Evolutionary conservation across 257 asterid genomes (phyloP).

Genomic region (Solanum sejunctum): DNA sequence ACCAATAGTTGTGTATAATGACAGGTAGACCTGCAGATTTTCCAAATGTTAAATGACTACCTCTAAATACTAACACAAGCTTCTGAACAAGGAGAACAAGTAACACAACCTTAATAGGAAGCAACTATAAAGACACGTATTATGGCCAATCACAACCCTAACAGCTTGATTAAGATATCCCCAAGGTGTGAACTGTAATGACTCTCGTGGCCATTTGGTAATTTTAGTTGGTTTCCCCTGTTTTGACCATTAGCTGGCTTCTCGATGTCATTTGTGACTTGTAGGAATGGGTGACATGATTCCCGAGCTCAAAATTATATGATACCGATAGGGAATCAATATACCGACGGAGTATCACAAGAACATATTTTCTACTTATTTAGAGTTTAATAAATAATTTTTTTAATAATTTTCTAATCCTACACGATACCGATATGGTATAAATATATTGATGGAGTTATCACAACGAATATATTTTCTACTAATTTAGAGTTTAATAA

Average conservation of each 20-base stretch:
- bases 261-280: background rate
- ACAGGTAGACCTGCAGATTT: constrained; percentile 68
- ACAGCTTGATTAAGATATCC: background rate
- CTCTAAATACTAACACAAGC: background rate
- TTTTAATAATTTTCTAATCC: too few species aligned
- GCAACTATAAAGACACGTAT: background rate
- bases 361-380: too few species aligned
- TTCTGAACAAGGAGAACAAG: background rate
- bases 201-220: background rate
- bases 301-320: background rate
- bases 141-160: background rate
- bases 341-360: too few species aligned
- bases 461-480: too few species aligned
- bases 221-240: background rate
- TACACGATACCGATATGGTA: too few species aligned
- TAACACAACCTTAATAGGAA: background rate
- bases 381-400: too few species aligned
- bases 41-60: background rate
- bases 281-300: background rate
- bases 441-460: too few species aligned
- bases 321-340: too few species aligned
- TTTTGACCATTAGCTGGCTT: background rate
- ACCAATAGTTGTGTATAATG: constrained; percentile 67
- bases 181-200: background rate
- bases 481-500: too few species aligned